phyloP scores from a whole-genome alignment of 2,329 filamentous ascomycete species.

The Fusarium veterinarium region DNA sequence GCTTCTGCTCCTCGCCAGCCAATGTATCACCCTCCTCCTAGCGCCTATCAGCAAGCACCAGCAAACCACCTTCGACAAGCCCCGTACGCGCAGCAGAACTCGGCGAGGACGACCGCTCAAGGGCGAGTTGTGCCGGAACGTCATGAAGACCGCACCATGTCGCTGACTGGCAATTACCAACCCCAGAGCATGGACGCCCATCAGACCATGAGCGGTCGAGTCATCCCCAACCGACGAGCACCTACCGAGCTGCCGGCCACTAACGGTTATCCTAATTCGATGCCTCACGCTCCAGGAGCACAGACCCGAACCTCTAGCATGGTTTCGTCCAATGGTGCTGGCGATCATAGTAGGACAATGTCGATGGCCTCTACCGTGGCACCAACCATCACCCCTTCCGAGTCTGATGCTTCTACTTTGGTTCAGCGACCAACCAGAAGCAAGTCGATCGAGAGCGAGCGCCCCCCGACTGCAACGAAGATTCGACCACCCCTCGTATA shows the following conservation, averaged over 20 bases:
- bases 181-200: constrained; percentile 80
- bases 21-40: constrained; percentile 74
- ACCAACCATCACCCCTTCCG: constrained; percentile 74
- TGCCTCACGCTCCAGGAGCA: constrained; percentile 61
- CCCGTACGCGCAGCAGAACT: constrained; percentile 72
- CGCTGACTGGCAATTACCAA: constrained; percentile 81
- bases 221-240: constrained; percentile 79
- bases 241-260: constrained; percentile 55
- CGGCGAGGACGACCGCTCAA: constrained; percentile 87
- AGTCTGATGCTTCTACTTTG: constrained; percentile 63
- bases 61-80: constrained; percentile 83
- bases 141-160: constrained; percentile 94
- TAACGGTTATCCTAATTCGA: constrained; percentile 52
- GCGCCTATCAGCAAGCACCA: constrained; percentile 71
- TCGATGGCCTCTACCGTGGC: constrained; percentile 91
- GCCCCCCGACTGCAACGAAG: constrained; percentile 67
- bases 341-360: constrained; percentile 75
- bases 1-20: constrained; percentile 79
- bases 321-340: constrained; percentile 63
- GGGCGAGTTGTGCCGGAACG: constrained; percentile 91
- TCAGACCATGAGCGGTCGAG: constrained; percentile 92
- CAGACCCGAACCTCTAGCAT: constrained; percentile 72
- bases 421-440: constrained; percentile 68
- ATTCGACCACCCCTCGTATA: constrained; percentile 88
- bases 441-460: constrained; percentile 65